Conservation (phyloP, 169 alveolate genomes). For the Fabrea salina region DNA sequence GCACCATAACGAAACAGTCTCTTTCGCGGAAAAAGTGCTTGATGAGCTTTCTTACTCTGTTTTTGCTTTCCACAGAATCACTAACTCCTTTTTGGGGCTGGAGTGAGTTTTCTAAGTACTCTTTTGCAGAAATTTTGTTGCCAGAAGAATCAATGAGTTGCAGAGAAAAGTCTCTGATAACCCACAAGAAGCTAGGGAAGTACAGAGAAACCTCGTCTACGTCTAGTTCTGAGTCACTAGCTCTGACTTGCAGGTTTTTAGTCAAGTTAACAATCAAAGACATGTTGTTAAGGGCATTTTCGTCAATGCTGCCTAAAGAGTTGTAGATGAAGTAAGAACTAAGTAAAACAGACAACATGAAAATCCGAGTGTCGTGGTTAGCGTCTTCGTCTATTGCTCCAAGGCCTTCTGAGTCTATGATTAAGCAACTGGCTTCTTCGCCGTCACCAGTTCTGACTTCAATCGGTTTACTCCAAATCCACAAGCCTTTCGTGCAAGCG, state of each 20-base stretch:
- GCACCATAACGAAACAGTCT: slow-evolving; percentile 80
- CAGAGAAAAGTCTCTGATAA: slow-evolving; percentile 82
- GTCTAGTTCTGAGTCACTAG: slow-evolving; percentile 50
- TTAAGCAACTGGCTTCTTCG: slow-evolving; percentile 56
- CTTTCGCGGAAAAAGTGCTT: slow-evolving; percentile 77
- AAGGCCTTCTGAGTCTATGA: slow-evolving; percentile 85
- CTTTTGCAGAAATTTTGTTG: slow-evolving; percentile 66
- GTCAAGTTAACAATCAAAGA: slow-evolving; percentile 71
- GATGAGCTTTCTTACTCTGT: slow-evolving; percentile 72
- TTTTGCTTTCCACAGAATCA: slow-evolving; percentile 70
- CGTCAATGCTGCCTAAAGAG: slow-evolving; percentile 86
- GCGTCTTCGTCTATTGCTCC: slow-evolving; percentile 82
- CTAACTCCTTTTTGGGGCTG: slow-evolving; percentile 60
- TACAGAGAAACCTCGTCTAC: slow-evolving; percentile 65
- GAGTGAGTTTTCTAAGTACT: slow-evolving; percentile 76
- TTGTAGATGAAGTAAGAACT: slow-evolving; percentile 81
- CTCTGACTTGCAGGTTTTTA: slow-evolving; percentile 54
- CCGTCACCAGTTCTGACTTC: slow-evolving; percentile 47
- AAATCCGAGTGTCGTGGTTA: slow-evolving; percentile 80
- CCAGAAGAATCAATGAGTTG: slow-evolving; percentile 67
- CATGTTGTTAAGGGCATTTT: slow-evolving; percentile 78
- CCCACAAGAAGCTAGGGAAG: slow-evolving; percentile 85
- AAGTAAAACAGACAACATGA: slow-evolving; percentile 74
- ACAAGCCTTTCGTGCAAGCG: slow-evolving; percentile 84
- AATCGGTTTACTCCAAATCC: slow-evolving; percentile 78